Conservation (phyloP, 352 stramenopile species). For the Phytophthora kernoviae region DNA sequence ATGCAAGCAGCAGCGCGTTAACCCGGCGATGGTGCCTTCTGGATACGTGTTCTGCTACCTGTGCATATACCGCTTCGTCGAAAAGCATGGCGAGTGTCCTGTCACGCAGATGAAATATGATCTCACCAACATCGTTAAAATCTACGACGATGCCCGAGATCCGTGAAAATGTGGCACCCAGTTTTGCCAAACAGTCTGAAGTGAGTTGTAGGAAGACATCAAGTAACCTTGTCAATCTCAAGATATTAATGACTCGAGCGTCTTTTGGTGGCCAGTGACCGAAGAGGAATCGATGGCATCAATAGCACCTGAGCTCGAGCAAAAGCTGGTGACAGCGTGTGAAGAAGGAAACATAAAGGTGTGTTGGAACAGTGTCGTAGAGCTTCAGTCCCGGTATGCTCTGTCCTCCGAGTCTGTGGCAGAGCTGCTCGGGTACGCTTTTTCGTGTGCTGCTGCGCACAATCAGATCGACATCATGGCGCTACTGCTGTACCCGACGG, state of each 20-base stretch:
- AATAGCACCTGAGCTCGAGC: constrained; percentile 16
- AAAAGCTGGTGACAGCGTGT: constrained; percentile 28
- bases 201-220: constrained; percentile 6
- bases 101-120: constrained; percentile 83
- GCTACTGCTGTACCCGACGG: constrained; percentile 18
- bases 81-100: constrained; percentile 71
- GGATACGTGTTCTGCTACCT: constrained; percentile 88
- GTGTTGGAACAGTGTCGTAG: constrained; percentile 8
- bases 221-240: neutral
- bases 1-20: constrained; percentile 75
- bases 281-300: neutral
- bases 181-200: neutral
- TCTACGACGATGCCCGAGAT: constrained; percentile 78
- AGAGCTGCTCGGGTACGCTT: constrained; percentile 32
- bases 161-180: constrained; percentile 4
- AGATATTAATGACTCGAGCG: neutral
- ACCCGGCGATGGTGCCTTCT: constrained; percentile 72
- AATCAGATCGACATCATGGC: constrained; percentile 35
- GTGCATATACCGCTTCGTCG: constrained; percentile 79
- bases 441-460: constrained; percentile 27
- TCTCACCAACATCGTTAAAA: constrained; percentile 65
- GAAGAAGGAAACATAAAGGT: constrained; percentile 20
- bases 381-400: constrained; percentile 15
- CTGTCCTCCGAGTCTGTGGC: constrained; percentile 17
- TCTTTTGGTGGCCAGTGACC: constrained; percentile 2